Evolutionary conservation across 1,284 basidiomycete species (phyloP), one percentile per base, ranked within the genome.

Genomic region (Phylloporus sp.): DNA sequence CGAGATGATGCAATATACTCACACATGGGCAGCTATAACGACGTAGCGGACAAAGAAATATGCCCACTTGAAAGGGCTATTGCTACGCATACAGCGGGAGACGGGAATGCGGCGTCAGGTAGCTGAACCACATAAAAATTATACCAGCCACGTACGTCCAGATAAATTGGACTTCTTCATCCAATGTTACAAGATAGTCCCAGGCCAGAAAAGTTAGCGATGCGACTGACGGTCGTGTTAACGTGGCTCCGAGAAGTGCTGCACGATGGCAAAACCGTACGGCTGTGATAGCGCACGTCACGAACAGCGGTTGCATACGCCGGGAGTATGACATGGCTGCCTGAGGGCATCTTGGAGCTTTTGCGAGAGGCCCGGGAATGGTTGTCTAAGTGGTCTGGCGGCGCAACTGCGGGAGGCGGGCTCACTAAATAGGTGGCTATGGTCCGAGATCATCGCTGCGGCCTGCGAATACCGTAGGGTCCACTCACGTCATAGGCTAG

Each of bases 41-140:
- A 20, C 60, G 51, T 71, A 65, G 22, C 63, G 72, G 54, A 72
- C 50, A 31, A 65, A 68, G 18, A 69, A 60, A 32, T 74, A 74
- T 1, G n/a, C 24, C 69, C 70, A 74, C 47, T 74, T 71, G 29
- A 70, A 63, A 5, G 54, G 64, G 8, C 29, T 69, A 22, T 12
- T 55, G n/a, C 67, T 62, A 47, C 24, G 60, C 72, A 71, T 74
- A n/a, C 70, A 70, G 44, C 12, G 22, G 28, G 44, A 46, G 47
- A 20, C 17, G 4, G 31, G 20, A 40, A 22, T 4, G 20, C 0
- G n/a, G n/a, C 12, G 20, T 68, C 54, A 57, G 52, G 39, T 44
- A 53, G 29, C 31, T 26, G 20, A 24, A n/a, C n/a, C n/a, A n/a
- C n/a, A 47, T 6, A 12, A 44, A 6, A 12, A 42, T 1, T 0